These are phyloP conservation scores for Fusarium armeniacum DNA, from an alignment of 2,329 filamentous ascomycete species.

Conservation along the genomic window DNA sequence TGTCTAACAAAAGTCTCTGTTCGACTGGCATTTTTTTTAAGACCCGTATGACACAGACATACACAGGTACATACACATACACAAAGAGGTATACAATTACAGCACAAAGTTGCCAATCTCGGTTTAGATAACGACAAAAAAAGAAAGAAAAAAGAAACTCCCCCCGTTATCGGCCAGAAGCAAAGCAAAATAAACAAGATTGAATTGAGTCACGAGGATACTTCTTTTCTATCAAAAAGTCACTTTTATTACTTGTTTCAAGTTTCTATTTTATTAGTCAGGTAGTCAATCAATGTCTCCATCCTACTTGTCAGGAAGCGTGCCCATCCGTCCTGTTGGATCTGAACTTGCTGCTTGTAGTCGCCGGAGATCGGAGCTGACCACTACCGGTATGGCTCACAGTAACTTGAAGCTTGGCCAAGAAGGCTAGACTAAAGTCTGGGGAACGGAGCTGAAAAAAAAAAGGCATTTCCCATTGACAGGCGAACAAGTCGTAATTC, in stretches of 20 bases:
- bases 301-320: neutral
- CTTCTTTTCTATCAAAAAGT: neutral
- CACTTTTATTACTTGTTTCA: neutral
- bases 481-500: conserved; percentile 1
- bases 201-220: conserved; percentile 2
- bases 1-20: neutral
- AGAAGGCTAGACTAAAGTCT: too few species aligned
- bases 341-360: neutral
- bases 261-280: neutral
- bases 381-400: conserved; percentile 31
- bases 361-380: conserved; percentile 41
- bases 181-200: conserved; percentile 1
- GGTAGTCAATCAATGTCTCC: neutral
- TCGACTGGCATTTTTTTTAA: neutral
- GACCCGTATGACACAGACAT: conserved; percentile 10
- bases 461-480: conserved; percentile 4
- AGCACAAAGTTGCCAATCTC: conserved; percentile 6
- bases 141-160: neutral
- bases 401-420: too few species aligned
- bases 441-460: conserved; percentile 39
- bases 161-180: conserved; percentile 6
- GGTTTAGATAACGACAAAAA: neutral
- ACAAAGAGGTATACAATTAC: conserved; percentile 5
- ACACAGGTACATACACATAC: neutral
- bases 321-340: conserved; percentile 1